Evolutionary conservation across 768 basidiomycete genomes (phyloP).

Genomic region (Termitomyces sp.): DNA sequence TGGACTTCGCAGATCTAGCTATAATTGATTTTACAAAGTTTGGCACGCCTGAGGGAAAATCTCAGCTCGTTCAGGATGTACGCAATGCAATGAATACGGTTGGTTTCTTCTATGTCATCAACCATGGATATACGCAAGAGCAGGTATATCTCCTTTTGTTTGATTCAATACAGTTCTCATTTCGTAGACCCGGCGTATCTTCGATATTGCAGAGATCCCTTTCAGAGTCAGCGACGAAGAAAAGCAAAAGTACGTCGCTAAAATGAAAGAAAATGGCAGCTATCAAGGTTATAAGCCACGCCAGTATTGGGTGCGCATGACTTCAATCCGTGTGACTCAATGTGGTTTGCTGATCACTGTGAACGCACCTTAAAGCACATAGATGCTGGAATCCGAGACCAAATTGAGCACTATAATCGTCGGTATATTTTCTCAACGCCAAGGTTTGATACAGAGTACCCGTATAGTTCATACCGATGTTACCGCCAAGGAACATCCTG

Average conservation of each 20-base stretch:
- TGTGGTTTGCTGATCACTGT: no score
- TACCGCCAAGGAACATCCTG: conserved; percentile 27
- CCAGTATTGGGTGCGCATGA: neutral
- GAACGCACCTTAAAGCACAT: conserved; percentile 33
- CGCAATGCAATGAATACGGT: conserved; percentile 11
- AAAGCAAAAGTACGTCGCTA: conserved; percentile 29
- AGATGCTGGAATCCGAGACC: conserved; percentile 56
- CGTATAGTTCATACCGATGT: conserved; percentile 29
- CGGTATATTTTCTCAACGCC: conserved; percentile 12
- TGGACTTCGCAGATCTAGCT: conserved; percentile 43
- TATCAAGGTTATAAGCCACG: conserved; percentile 32
- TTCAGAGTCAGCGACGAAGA: conserved; percentile 35
- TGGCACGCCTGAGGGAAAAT: conserved; percentile 30
- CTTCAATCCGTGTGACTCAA: conserved; percentile 15
- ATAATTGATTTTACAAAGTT: conserved; percentile 46
- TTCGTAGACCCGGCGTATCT: conserved; percentile 23
- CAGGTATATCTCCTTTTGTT: conserved; percentile 17
- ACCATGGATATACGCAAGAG: conserved; percentile 21
- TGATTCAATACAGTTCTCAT: no score
- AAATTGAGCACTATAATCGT: conserved; percentile 66
- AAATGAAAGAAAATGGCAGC: conserved; percentile 32
- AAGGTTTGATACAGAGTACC: no score
- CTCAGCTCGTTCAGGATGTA: conserved; percentile 33
- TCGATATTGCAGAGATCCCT: conserved; percentile 22
- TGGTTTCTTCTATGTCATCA: no score